Evolutionary conservation across 306 rosid genomes (phyloP).

Genomic region (Myrica gale): DNA sequence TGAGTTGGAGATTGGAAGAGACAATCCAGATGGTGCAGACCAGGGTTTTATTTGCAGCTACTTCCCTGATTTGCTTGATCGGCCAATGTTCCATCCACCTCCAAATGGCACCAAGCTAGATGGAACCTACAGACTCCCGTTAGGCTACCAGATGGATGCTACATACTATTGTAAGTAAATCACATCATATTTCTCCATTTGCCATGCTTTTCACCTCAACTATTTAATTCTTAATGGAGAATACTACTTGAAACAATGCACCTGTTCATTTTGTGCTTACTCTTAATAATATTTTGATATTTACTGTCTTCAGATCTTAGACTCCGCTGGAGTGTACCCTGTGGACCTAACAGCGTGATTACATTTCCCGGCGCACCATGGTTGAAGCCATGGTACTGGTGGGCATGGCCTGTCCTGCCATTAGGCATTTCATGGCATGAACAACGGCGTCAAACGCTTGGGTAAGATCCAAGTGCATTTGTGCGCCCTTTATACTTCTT

Average conservation of each 20-base stretch:
- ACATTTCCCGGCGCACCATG: conserved; percentile 93
- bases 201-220: background rate
- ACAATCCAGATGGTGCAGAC: conserved; percentile 95
- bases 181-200: background rate
- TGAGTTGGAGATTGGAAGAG: conserved; percentile 62
- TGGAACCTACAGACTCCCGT: conserved; percentile 85
- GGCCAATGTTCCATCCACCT: conserved; percentile 78
- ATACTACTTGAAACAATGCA: background rate
- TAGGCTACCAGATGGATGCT: conserved; percentile 99
- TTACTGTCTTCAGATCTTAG: conserved; percentile 53
- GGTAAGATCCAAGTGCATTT: conserved; percentile 44
- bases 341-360: conserved; percentile 97
- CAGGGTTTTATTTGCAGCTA: conserved; percentile 90
- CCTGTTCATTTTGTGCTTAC: background rate
- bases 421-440: conserved; percentile 89
- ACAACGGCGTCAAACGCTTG: conserved; percentile 66
- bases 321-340: conserved; percentile 89
- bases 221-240: background rate
- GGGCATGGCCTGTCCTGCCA: conserved; percentile 98
- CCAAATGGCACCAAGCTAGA: conserved; percentile 62
- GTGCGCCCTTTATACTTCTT: background rate
- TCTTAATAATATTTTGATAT: background rate
- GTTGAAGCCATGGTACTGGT: conserved; percentile 99
- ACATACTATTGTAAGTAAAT: conserved; percentile 76
- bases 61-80: conserved; percentile 82